These are phyloP conservation scores for Juglanconis oblonga DNA, from an alignment of 2,329 filamentous ascomycete genomes.

Conservation along the genomic window DNA sequence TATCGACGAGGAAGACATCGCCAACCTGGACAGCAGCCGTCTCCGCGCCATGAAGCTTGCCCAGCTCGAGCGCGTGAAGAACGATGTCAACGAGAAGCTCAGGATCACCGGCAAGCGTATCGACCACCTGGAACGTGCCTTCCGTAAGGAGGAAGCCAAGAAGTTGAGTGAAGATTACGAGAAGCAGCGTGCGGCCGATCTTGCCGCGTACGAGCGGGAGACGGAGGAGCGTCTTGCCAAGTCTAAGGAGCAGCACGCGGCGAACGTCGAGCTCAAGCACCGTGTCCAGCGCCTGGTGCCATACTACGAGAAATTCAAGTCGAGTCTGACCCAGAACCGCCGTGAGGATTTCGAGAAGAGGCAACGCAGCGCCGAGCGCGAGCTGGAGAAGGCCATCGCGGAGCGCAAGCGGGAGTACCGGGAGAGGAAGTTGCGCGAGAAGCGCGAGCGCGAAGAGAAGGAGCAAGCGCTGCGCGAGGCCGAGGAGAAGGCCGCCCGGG, in stretches of 20 bases:
- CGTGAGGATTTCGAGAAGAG: slow-evolving; percentile 96
- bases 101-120: slow-evolving; percentile 92
- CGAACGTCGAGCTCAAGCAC: slow-evolving; percentile 90
- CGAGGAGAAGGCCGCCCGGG: slow-evolving; percentile 74
- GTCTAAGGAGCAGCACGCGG: slow-evolving; percentile 83
- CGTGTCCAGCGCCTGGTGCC: slow-evolving; percentile 81
- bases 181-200: slow-evolving; percentile 73
- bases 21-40: slow-evolving; percentile 82
- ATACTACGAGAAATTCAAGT: slow-evolving; percentile 80
- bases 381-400: slow-evolving; percentile 88
- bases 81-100: slow-evolving; percentile 86
- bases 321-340: slow-evolving; percentile 78
- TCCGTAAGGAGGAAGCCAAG: slow-evolving; percentile 93
- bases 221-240: slow-evolving; percentile 78
- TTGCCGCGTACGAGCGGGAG: slow-evolving; percentile 74
- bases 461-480: slow-evolving; percentile 75
- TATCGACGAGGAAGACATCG: slow-evolving; percentile 77
- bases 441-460: slow-evolving; percentile 77
- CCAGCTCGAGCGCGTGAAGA: slow-evolving; percentile 97
- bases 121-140: slow-evolving; percentile 94
- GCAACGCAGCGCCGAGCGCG: slow-evolving; percentile 84
- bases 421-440: slow-evolving; percentile 79
- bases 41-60: slow-evolving; percentile 93
- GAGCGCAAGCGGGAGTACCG: slow-evolving; percentile 84
- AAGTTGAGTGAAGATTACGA: slow-evolving; percentile 85